phyloP scores from a whole-genome alignment of 139 green algal genomes.

The Desmodesmus armatus region DNA sequence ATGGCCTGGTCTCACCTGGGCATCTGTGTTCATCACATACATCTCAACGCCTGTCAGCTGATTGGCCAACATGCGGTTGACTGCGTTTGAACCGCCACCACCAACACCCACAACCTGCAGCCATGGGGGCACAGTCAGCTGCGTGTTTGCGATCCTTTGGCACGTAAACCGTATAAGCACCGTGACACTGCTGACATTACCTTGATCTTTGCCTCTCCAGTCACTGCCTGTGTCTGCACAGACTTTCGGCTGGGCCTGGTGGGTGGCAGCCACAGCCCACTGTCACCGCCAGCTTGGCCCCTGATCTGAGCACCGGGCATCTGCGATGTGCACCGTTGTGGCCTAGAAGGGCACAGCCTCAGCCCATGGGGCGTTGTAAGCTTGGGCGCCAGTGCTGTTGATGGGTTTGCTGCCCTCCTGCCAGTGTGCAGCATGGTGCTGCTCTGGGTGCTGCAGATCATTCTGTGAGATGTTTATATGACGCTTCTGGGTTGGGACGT shows the following conservation, averaged over 20 bases:
- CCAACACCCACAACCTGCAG: conserved; percentile 93
- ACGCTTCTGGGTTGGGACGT: too few relatives aligned
- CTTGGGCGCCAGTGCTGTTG: too few relatives aligned
- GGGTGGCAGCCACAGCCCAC: conserved; percentile 35
- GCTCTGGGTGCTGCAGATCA: too few relatives aligned
- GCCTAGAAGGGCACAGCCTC: too few relatives aligned
- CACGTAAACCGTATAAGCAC: too few relatives aligned
- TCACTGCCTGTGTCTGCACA: conserved; percentile 15
- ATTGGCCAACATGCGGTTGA: conserved; percentile 93
- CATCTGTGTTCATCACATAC: conserved; percentile 96
- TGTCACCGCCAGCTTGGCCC: background rate
- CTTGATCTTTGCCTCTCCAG: conserved; percentile 36
- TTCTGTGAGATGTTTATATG: too few relatives aligned
- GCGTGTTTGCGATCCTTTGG: background rate
- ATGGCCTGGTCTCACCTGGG: conserved; percentile 78
- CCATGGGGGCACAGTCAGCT: background rate
- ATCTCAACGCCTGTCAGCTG: conserved; percentile 92
- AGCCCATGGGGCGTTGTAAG: too few relatives aligned
- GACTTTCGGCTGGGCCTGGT: background rate
- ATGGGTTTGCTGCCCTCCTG: too few relatives aligned
- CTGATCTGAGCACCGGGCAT: background rate
- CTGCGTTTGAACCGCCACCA: conserved; percentile 93
- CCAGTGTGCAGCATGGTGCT: too few relatives aligned
- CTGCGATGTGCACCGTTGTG: too few relatives aligned
- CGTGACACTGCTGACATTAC: too few relatives aligned